phyloP scores from a whole-genome alignment of 495 filamentous ascomycete genomes.

The Neurospora africana region DNA sequence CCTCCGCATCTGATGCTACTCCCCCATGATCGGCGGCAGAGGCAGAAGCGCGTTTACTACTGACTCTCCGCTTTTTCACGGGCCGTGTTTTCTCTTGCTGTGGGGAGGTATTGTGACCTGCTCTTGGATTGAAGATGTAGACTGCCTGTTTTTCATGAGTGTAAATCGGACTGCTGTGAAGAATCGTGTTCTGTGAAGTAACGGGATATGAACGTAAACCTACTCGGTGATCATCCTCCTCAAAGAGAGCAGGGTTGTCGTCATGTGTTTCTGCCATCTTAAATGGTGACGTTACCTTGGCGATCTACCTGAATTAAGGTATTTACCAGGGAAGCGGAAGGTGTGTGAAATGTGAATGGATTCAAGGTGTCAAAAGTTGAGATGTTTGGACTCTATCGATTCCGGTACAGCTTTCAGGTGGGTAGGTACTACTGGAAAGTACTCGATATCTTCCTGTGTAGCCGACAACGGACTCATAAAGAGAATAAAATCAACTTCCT shows the following conservation, averaged over 20 bases:
- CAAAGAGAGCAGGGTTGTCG: conserved; percentile 4
- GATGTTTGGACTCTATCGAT: not conserved
- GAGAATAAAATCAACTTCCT: not conserved
- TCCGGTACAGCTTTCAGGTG: not conserved
- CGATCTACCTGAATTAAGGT: not conserved
- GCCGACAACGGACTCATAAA: not conserved
- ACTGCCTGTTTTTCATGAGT: conserved; percentile 39
- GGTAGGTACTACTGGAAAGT: not conserved
- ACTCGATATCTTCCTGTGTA: not conserved
- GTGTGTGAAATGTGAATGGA: not conserved
- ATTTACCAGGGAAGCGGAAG: not conserved
- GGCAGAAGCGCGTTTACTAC: not conserved
- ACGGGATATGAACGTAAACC: not conserved
- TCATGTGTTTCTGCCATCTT: conserved; percentile 10
- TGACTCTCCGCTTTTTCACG: conserved; percentile 53
- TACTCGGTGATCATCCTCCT: conserved; percentile 27
- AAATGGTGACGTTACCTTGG: not conserved
- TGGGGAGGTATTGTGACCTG: conserved; percentile 18
- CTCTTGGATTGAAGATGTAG: conserved; percentile 53
- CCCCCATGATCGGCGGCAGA: not conserved
- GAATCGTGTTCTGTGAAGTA: not conserved
- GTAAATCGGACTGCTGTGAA: not conserved
- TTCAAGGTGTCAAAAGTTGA: not conserved
- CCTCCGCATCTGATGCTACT: not conserved
- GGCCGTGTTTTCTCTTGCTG: conserved; percentile 34